Percentiles rank a stretch among this genome's conserved stretches.
Evolutionary conservation across 805 yeast genomes (phyloP).

Genomic region (Maudiozyma bulderi): DNA sequence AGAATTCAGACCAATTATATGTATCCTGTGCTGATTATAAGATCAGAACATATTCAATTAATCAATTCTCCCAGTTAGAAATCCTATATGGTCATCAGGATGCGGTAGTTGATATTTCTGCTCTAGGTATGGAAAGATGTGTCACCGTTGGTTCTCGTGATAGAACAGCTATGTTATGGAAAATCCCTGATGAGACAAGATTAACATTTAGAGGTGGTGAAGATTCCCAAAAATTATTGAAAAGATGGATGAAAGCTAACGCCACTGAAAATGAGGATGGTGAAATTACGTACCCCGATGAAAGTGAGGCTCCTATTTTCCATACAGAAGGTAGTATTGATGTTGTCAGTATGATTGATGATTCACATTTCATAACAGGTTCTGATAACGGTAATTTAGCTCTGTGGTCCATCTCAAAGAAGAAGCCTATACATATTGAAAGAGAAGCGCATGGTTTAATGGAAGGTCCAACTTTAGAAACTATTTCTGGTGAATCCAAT

Average conservation of each 20-base stretch:
- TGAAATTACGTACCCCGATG: conserved; percentile 22
- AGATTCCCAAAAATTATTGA: conserved; percentile 34
- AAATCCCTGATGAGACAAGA: conserved; percentile 89
- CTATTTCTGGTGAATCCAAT: conserved; percentile 45
- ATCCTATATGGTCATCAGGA: conserved; percentile 95
- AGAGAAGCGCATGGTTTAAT: conserved; percentile 71
- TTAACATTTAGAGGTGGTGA: conserved; percentile 91
- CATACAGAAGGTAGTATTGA: conserved; percentile 82
- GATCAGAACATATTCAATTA: conserved; percentile 76
- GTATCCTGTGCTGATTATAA: conserved; percentile 91
- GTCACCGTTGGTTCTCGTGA: conserved; percentile 94
- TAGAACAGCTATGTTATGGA: conserved; percentile 93
- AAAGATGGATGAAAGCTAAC: conserved; percentile 29
- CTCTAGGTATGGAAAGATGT: conserved; percentile 81
- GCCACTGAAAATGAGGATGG: conserved; percentile 26
- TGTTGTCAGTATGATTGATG: conserved; percentile 84
- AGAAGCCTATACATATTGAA: conserved; percentile 67
- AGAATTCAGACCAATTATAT: conserved; percentile 73
- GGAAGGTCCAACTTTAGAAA: conserved; percentile 39
- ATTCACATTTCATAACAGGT: conserved; percentile 87
- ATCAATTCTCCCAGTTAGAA: conserved; percentile 82
- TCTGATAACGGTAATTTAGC: conserved; percentile 86
- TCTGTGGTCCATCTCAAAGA: conserved; percentile 86
- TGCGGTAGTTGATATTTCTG: conserved; percentile 67
- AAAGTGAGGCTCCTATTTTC: conserved; percentile 31